Conservation (phyloP, 2,329 filamentous ascomycete genomes). For the Magnaporthales sp. region DNA sequence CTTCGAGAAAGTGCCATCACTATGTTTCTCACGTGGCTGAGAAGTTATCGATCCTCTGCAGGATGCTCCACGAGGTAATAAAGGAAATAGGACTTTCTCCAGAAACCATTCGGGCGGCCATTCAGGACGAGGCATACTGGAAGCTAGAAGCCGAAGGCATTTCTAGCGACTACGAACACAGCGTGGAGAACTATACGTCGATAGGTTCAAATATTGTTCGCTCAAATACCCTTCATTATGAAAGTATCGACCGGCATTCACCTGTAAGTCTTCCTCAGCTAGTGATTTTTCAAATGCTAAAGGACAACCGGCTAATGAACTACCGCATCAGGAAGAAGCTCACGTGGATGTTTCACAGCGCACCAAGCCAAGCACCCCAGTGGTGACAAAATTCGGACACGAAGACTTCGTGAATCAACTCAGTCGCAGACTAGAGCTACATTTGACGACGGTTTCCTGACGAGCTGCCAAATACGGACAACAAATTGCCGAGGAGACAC, state of each 20-base stretch:
- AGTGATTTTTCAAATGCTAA: background rate
- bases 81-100: background rate
- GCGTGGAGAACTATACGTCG: background rate
- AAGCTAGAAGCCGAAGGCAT: background rate
- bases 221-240: background rate
- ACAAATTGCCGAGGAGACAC: background rate
- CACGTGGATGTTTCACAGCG: background rate
- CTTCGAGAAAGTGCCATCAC: background rate
- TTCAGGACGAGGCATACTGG: background rate
- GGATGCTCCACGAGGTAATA: background rate
- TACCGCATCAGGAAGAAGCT: background rate
- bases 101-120: background rate
- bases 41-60: background rate
- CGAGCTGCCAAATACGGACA: background rate
- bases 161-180: background rate
- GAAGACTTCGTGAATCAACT: background rate
- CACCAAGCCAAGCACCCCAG: background rate
- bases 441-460: background rate
- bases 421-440: background rate
- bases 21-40: background rate
- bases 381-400: background rate
- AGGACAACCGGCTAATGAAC: background rate
- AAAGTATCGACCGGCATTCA: background rate
- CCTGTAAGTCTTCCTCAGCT: background rate
- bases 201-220: background rate